Conservation (phyloP, 129 eudicot species). For the Chrysanthemum makinoi region DNA sequence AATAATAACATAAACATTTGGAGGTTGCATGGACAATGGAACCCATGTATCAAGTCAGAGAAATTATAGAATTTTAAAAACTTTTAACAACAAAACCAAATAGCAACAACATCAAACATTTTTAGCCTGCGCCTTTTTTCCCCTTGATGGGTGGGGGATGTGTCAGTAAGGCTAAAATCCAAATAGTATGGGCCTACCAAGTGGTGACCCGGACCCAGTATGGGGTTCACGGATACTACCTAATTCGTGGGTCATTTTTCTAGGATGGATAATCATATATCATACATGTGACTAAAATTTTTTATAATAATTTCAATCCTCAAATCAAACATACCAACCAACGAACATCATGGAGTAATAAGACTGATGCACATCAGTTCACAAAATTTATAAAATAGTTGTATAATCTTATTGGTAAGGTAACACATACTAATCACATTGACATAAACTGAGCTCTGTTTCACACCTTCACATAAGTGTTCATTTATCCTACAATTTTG, state of each 20-base stretch:
- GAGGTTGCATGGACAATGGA: neutral
- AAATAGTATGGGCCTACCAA: constrained; percentile 29
- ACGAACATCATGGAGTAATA: neutral
- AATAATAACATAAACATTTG: too few relatives aligned
- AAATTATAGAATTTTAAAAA: neutral
- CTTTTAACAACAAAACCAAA: constrained; percentile 3
- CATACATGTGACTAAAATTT: neutral
- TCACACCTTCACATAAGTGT: neutral
- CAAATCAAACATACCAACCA: neutral
- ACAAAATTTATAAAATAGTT: constrained; percentile 9
- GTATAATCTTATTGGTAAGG: neutral
- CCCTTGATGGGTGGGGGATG: constrained; percentile 26
- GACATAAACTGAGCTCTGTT: too few relatives aligned
- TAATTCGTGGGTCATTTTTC: constrained; percentile 14
- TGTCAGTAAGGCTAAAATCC: constrained; percentile 28
- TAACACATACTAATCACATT: constrained; percentile 2
- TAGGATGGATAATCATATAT: constrained; percentile 16
- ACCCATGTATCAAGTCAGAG: neutral
- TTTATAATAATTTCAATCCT: neutral
- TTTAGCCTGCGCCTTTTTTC: constrained; percentile 14
- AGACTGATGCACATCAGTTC: neutral
- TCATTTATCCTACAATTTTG: neutral
- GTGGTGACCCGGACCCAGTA: constrained; percentile 28
- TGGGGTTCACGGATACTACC: constrained; percentile 27
- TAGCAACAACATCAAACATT: constrained; percentile 14